Base-by-base conservation (phyloP, 2,329 filamentous ascomycete species). In the Arachnomyces sp. region DNA sequence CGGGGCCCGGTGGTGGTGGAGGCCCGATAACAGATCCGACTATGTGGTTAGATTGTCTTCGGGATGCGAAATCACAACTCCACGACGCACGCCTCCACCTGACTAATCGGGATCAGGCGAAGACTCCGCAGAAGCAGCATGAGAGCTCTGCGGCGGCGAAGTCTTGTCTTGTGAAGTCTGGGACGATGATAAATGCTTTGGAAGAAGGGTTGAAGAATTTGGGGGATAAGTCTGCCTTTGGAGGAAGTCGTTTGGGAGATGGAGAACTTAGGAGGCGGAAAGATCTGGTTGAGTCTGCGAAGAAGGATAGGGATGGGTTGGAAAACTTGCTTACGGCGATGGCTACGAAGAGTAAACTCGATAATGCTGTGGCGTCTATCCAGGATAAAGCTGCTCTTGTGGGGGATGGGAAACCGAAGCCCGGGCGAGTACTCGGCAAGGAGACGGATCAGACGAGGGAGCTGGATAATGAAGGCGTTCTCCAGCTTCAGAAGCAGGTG, bases 391-490 rank as follows among this genome's bases (percentile, higher is more conserved):
- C 66, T 34, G 58, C 60, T n/a, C 53, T 70, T 25, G 49, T 70
- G 29, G 58, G 54, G 11, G 40, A 40, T n/a, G 52, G 45, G 2
- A 56, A 56, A 15, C 49, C 66, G 57, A 39, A 73, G 66, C 40
- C 62, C 61, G 50, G 77, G 58, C 41, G 75, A 46, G 47, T 77
- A 50, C 33, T 74, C 56, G 52, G 67, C 50, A 67, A 67, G 35
- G 78, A 82, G 60, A 82, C 77, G 1, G 73, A 77, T 45, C 66
- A 71, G 30, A 81, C 78, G 7, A 62, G 77, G 9, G 76, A 80
- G 49, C 53, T 81, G 46, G 78, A 81, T 55, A 81, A 82, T 45
- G 61, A 72, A n/a, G 77, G 77, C 0, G 74, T 82, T 11, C 47
- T 82, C 49, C 76, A 80, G 56, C 53, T 81, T 44, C 78, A 81